These are phyloP conservation scores for Podosphaera xanthii DNA, from an alignment of 2,329 filamentous ascomycete species.

Conservation along the genomic window DNA sequence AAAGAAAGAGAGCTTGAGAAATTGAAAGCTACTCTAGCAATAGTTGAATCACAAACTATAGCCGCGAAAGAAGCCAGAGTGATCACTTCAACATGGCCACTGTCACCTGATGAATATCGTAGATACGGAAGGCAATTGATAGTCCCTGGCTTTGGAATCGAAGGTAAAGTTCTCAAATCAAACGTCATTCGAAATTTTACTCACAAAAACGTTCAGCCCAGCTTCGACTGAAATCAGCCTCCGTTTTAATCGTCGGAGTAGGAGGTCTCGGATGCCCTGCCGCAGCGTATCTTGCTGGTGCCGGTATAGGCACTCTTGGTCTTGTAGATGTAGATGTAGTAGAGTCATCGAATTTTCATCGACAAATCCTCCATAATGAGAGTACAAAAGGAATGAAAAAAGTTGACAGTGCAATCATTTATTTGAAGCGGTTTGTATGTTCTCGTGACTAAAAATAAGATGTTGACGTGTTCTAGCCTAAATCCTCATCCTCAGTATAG, in stretches of 20 bases:
- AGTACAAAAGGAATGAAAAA: slow-evolving; percentile 51
- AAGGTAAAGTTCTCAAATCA: slow-evolving; percentile 25
- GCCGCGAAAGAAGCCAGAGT: neutral
- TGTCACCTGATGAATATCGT: slow-evolving; percentile 51
- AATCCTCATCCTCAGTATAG: slow-evolving; percentile 50
- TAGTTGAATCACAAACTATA: slow-evolving; percentile 7
- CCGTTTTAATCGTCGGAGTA: slow-evolving; percentile 62
- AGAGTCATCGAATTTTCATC: slow-evolving; percentile 75
- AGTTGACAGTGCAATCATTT: slow-evolving; percentile 50
- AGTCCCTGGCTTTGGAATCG: slow-evolving; percentile 55
- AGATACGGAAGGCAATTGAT: slow-evolving; percentile 85
- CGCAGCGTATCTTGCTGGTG: slow-evolving; percentile 74
- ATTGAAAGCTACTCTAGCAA: slow-evolving; percentile 23
- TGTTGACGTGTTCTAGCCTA: slow-evolving; percentile 23
- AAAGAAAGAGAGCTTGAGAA: slow-evolving; percentile 25
- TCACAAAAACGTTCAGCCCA: slow-evolving; percentile 34
- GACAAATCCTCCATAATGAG: slow-evolving; percentile 65
- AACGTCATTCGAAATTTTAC: neutral
- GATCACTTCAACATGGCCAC: slow-evolving; percentile 33
- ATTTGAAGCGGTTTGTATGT: slow-evolving; percentile 23
- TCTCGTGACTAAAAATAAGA: neutral
- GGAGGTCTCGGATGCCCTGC: slow-evolving; percentile 85
- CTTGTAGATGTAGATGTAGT: slow-evolving; percentile 75
- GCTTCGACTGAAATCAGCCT: slow-evolving; percentile 42
- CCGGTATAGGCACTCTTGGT: slow-evolving; percentile 64